Conservation (phyloP, 208 protist species). For the Naegleria fowleri region DNA sequence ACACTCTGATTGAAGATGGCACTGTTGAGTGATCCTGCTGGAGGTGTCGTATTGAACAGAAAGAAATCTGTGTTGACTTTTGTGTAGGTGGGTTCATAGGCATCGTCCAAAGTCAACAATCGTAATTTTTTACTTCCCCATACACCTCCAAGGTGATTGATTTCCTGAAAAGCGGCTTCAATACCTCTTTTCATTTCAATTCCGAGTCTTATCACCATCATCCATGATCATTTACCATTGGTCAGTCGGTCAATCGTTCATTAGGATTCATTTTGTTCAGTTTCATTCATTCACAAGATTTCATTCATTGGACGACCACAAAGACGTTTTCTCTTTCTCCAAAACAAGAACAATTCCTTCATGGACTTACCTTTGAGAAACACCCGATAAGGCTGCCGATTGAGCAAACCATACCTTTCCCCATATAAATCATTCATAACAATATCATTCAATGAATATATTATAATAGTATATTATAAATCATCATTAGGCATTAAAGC, state of each 20-base stretch:
- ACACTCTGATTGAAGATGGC: background rate
- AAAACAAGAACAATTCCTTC: no score
- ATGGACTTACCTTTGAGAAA: background rate
- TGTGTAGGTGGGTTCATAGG: background rate
- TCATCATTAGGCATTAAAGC: no score
- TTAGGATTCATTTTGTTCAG: no score
- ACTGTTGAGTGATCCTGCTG: background rate
- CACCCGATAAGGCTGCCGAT: background rate
- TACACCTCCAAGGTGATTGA: background rate
- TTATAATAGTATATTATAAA: no score
- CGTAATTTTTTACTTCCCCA: background rate
- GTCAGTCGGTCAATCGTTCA: no score
- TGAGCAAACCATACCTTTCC: background rate
- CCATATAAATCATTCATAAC: no score
- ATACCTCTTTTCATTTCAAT: background rate
- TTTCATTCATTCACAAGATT: no score
- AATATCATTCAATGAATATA: no score
- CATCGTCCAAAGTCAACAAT: constrained; percentile 1
- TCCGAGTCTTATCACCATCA: background rate
- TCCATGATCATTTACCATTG: no score
- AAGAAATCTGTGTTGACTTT: background rate
- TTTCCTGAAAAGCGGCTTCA: background rate
- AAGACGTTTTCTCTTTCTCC: no score
- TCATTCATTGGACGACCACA: no score
- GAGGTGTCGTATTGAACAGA: background rate